phyloP scores from a whole-genome alignment of 1,284 basidiomycete species.

The Trametes pubescens region DNA sequence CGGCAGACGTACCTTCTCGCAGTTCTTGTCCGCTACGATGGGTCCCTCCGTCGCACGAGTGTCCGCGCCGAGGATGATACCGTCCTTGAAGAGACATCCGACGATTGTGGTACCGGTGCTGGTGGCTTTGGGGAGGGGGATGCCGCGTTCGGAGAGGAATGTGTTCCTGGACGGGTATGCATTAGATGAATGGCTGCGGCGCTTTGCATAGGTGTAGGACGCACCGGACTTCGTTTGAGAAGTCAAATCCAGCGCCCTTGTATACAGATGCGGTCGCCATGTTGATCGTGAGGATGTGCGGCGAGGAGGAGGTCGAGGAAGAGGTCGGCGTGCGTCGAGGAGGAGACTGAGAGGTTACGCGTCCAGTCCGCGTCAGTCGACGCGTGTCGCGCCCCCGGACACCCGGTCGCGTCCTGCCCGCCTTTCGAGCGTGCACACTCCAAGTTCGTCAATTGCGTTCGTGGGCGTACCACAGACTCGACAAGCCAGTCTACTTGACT shows the following conservation, averaged over 20 bases:
- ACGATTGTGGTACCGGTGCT: slow-evolving; percentile 98
- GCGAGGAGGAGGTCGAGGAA: slow-evolving; percentile 1
- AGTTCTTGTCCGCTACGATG: slow-evolving; percentile 99
- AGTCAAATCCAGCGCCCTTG: slow-evolving; percentile 46
- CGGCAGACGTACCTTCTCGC: slow-evolving; percentile 85
- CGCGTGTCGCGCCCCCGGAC: slow-evolving; percentile 31
- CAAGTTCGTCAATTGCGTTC: no score
- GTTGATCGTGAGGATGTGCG: slow-evolving; percentile 6
- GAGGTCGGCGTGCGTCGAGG: slow-evolving; percentile 16
- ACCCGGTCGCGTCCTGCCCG: slow-evolving; percentile 1
- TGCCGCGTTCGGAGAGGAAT: slow-evolving; percentile 75
- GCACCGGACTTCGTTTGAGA: slow-evolving; percentile 47
- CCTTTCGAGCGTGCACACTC: not conserved
- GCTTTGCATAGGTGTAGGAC: slow-evolving; percentile 6
- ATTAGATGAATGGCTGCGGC: not conserved
- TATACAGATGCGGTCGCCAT: slow-evolving; percentile 45
- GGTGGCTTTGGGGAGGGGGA: slow-evolving; percentile 83
- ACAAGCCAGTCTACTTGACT: no score
- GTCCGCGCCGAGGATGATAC: slow-evolving; percentile 96
- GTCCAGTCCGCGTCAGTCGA: slow-evolving; percentile 33
- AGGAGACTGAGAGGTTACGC: slow-evolving; percentile 31
- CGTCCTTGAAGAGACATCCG: slow-evolving; percentile 94
- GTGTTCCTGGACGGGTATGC: slow-evolving; percentile 66
- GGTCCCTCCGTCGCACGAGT: slow-evolving; percentile 94
- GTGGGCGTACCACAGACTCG: no score